Conservation (phyloP, 2,329 filamentous ascomycete genomes). For the Penicillium sp. region DNA sequence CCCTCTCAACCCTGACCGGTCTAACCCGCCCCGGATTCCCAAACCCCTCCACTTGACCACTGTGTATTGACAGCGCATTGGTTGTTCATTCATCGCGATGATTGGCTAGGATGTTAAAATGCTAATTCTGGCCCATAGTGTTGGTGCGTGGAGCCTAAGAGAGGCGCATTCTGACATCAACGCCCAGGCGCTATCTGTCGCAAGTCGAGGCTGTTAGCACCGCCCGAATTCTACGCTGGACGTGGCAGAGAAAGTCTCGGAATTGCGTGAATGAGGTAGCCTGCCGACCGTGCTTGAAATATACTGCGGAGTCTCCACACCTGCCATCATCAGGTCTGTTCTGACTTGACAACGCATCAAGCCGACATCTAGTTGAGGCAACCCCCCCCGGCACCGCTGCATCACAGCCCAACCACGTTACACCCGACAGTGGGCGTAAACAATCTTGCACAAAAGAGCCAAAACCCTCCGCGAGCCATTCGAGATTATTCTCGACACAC, state of each 20-base stretch:
- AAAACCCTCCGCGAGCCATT: conserved; percentile 27
- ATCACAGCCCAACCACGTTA: conserved; percentile 48
- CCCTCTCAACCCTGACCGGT: conserved; percentile 23
- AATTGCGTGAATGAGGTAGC: conserved; percentile 20
- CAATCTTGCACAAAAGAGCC: conserved; percentile 34
- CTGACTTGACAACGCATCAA: conserved; percentile 45
- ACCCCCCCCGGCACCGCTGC: conserved; percentile 39
- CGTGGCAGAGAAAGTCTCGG: conserved; percentile 22
- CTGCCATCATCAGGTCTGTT: conserved; percentile 29
- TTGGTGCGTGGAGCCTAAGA: conserved; percentile 18
- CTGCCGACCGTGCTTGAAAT: conserved; percentile 28
- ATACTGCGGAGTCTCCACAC: conserved; percentile 22
- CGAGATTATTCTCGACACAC: conserved; percentile 24
- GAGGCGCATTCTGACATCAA: conserved; percentile 30
- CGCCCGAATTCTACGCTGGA: conserved; percentile 28
- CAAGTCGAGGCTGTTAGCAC: conserved; percentile 23
- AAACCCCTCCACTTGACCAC: conserved; percentile 18
- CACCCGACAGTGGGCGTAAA: conserved; percentile 31
- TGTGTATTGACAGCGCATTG: conserved; percentile 30
- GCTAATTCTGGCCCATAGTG: conserved; percentile 26
- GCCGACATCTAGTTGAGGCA: conserved; percentile 28
- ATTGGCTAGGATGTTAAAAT: conserved; percentile 17
- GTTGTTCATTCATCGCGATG: conserved; percentile 12
- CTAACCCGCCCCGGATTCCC: conserved; percentile 28
- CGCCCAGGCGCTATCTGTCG: conserved; percentile 9